Evolutionary conservation across 78 protist species (phyloP).

Genomic region (Parvularia atlantis): DNA sequence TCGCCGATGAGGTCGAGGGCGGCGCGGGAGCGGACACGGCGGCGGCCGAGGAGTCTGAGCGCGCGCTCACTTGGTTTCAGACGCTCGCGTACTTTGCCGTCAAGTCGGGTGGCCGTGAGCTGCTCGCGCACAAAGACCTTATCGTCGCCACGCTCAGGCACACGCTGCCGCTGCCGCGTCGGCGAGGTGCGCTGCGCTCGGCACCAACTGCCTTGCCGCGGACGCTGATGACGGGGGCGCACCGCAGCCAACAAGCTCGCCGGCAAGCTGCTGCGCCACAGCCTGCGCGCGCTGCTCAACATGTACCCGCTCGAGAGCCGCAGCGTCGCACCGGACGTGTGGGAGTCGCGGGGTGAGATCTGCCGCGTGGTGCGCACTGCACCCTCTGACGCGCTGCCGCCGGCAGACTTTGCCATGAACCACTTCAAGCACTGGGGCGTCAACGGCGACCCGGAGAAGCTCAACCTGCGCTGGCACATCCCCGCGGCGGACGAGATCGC

Average conservation of each 20-base stretch:
- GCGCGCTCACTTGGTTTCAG: background rate
- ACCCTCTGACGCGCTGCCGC: too few relatives aligned
- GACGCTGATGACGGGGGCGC: too few relatives aligned
- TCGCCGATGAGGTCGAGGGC: too few relatives aligned
- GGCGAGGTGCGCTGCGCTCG: too few relatives aligned
- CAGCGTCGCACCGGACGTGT: background rate
- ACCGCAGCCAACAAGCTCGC: too few relatives aligned
- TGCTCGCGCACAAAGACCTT: background rate
- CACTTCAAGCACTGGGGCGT: background rate
- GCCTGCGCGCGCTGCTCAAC: background rate
- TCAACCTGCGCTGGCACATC: background rate
- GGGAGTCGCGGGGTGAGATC: background rate
- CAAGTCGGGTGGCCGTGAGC: slow-evolving; percentile 1
- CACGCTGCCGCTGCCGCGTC: too few relatives aligned
- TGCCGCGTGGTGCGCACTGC: too few relatives aligned
- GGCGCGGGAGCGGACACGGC: too few relatives aligned
- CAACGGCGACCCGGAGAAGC: background rate
- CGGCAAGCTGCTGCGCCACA: background rate
- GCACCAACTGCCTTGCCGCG: too few relatives aligned
- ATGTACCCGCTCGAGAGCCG: background rate
- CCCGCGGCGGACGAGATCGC: background rate
- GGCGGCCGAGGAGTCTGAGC: background rate
- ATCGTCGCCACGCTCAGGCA: too few relatives aligned
- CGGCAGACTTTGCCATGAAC: too few relatives aligned
- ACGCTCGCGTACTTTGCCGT: background rate